Evolutionary conservation across 345 rosid genomes (phyloP).

Genomic region (Durio zibethinus): DNA sequence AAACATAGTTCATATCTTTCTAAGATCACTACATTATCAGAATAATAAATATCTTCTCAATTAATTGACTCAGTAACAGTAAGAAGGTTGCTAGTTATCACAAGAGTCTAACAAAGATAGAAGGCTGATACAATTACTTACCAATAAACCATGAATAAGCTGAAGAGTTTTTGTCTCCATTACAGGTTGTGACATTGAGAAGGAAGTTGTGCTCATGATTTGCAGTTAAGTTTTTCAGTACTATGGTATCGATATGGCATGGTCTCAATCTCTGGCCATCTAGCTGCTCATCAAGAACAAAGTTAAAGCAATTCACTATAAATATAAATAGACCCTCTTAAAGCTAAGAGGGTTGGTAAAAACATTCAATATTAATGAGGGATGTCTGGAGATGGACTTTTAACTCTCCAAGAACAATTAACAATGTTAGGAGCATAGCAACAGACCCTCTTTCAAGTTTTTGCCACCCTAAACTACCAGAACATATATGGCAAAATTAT

Average conservation of each 20-base stretch:
- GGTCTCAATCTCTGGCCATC: slow-evolving; percentile 39
- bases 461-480: neutral
- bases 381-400: neutral
- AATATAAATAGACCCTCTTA: neutral
- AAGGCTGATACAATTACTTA: slow-evolving; percentile 20
- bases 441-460: neutral
- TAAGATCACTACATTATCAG: neutral
- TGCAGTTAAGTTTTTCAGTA: slow-evolving; percentile 33
- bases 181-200: slow-evolving; percentile 36
- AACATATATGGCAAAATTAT: neutral
- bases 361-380: neutral
- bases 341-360: neutral
- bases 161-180: slow-evolving; percentile 44
- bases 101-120: neutral
- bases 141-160: slow-evolving; percentile 54
- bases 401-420: neutral
- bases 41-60: neutral
- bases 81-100: neutral
- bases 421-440: neutral
- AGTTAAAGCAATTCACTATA: neutral
- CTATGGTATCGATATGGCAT: slow-evolving; percentile 29
- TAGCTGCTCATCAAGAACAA: slow-evolving; percentile 33
- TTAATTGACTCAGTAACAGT: neutral
- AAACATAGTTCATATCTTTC: neutral
- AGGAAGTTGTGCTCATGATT: slow-evolving; percentile 39